A percentile compares a stretch with the other conserved stretches of the same genome.
These are phyloP conservation scores for Aspergillus caelatus DNA, from an alignment of 2,329 filamentous ascomycete species.

Conservation along the genomic window DNA sequence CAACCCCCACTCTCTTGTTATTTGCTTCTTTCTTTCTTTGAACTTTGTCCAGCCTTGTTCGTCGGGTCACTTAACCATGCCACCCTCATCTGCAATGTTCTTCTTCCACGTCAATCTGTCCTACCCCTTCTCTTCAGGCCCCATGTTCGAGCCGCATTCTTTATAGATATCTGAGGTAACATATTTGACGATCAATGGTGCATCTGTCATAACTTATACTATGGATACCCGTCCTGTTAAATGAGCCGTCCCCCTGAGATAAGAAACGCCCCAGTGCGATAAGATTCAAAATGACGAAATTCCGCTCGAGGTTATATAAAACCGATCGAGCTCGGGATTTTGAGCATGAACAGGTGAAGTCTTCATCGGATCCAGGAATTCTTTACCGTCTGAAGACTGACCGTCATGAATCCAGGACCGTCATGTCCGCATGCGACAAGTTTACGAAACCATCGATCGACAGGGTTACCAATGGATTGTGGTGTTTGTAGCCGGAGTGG, in stretches of 20 bases:
- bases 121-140: background rate
- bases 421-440: slow-evolving; percentile 46
- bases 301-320: slow-evolving; percentile 43
- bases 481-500: slow-evolving; percentile 51
- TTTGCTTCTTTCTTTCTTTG: too few relatives aligned
- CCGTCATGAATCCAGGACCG: slow-evolving; percentile 35
- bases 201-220: background rate
- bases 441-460: slow-evolving; percentile 49
- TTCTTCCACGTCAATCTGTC: background rate
- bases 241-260: background rate
- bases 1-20: background rate
- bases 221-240: background rate
- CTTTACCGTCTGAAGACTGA: background rate
- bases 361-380: background rate
- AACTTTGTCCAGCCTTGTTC: too few relatives aligned
- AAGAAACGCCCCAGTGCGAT: background rate
- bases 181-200: background rate
- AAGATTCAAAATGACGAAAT: slow-evolving; percentile 33
- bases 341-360: slow-evolving; percentile 44
- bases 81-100: background rate
- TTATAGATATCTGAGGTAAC: background rate
- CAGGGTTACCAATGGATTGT: slow-evolving; percentile 48
- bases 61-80: background rate
- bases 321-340: slow-evolving; percentile 49
- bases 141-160: background rate